Conservation (phyloP, 2,329 filamentous ascomycete genomes). For the Aspergillus tanneri region DNA sequence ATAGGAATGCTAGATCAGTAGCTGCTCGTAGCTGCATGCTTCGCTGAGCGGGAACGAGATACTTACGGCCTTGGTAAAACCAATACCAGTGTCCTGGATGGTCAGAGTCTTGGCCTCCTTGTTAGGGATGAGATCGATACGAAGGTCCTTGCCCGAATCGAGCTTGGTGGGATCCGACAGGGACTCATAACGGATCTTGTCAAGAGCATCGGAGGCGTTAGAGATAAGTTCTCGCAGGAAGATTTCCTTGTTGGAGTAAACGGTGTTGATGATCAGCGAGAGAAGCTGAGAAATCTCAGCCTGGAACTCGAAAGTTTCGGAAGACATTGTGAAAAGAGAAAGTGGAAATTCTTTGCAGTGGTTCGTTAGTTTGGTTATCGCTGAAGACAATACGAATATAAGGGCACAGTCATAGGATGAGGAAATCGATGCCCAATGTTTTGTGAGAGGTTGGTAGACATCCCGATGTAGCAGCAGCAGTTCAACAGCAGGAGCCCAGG, state of each 20-base stretch:
- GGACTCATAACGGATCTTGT: slow-evolving; percentile 99
- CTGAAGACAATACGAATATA: too few relatives aligned
- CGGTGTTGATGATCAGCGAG: slow-evolving; percentile 99
- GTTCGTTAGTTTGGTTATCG: too few relatives aligned
- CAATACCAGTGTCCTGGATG: slow-evolving; percentile 97
- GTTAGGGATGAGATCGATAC: slow-evolving; percentile 98
- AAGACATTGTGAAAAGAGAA: slow-evolving; percentile 63
- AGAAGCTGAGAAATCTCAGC: slow-evolving; percentile 99
- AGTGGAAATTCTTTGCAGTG: slow-evolving; percentile 16
- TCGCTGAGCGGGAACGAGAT: neutral
- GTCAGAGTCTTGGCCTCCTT: slow-evolving; percentile 97
- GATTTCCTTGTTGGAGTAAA: slow-evolving; percentile 99
- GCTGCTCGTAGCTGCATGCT: too few relatives aligned
- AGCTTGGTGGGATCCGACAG: slow-evolving; percentile 97
- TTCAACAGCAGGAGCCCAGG: too few relatives aligned
- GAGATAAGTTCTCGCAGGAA: slow-evolving; percentile 98
- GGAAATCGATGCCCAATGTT: too few relatives aligned
- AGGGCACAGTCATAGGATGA: too few relatives aligned
- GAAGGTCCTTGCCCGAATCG: slow-evolving; percentile 94
- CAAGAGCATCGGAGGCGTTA: slow-evolving; percentile 97
- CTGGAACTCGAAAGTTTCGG: slow-evolving; percentile 99
- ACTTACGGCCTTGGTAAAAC: slow-evolving; percentile 99
- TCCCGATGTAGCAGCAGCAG: too few relatives aligned
- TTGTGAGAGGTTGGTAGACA: too few relatives aligned
- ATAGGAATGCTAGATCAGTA: slow-evolving; percentile 11